These are phyloP conservation scores for Lyophyllum shimeji DNA, from an alignment of 768 basidiomycete genomes.

Conservation along the genomic window DNA sequence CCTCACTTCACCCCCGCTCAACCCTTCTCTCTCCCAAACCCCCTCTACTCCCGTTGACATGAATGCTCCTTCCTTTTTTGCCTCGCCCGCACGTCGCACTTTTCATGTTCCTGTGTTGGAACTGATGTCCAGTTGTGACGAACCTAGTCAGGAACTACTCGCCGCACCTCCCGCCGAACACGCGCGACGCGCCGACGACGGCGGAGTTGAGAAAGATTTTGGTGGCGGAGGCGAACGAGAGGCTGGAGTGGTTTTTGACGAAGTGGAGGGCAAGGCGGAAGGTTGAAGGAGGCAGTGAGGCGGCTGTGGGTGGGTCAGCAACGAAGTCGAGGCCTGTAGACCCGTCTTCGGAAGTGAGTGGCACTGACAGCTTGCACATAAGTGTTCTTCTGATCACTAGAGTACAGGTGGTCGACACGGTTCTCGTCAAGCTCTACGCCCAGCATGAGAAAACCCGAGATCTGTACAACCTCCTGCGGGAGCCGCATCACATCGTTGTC, in stretches of 20 bases:
- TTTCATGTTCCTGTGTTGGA: conserved; percentile 48
- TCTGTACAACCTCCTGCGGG: conserved; percentile 55
- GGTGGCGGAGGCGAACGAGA: conserved; percentile 64
- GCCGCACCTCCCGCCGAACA: conserved; percentile 75
- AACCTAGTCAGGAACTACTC: conserved; percentile 94
- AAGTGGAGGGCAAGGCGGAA: conserved; percentile 54
- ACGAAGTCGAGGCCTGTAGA: conserved; percentile 6
- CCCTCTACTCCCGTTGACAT: conserved; percentile 26
- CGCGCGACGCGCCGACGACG: conserved; percentile 67
- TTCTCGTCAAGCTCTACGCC: conserved; percentile 73
- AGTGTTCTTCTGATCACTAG: background rate
- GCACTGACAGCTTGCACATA: background rate
- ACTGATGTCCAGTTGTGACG: conserved; percentile 80
- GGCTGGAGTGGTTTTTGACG: conserved; percentile 70
- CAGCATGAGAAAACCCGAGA: conserved; percentile 60
- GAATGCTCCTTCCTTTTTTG: conserved; percentile 19
- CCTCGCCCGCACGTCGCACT: conserved; percentile 28
- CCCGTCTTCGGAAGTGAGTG: conserved; percentile 14
- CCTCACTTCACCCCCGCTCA: conserved; percentile 15
- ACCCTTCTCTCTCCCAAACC: conserved; percentile 7
- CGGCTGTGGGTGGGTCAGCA: conserved; percentile 5
- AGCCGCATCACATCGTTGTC: conserved; percentile 53
- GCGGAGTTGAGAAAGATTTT: conserved; percentile 67
- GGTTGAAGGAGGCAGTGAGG: conserved; percentile 27
- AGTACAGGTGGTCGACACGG: conserved; percentile 79